Evolutionary conservation across 2,329 filamentous ascomycete genomes (phyloP).

Genomic region (Aphanoascus verrucosus): DNA sequence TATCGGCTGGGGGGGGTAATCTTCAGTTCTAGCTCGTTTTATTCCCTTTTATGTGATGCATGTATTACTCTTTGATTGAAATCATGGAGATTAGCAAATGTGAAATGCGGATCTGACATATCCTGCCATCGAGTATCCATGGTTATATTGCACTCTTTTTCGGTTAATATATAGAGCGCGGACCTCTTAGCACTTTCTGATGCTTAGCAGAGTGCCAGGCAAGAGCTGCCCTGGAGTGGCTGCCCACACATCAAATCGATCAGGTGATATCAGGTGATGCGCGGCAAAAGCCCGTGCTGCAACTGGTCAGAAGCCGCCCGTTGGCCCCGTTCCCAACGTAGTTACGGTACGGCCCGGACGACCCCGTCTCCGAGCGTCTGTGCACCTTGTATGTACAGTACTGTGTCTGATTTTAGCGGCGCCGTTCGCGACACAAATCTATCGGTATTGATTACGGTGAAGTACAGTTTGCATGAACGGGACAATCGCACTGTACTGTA

Average conservation of each 20-base stretch:
- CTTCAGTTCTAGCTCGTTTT: not conserved
- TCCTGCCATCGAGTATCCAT: not conserved
- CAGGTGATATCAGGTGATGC: constrained; percentile 4
- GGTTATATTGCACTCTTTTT: no score
- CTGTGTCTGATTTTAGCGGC: no score
- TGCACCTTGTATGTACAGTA: no score
- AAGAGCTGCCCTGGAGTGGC: no score
- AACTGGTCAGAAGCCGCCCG: not conserved
- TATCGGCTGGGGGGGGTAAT: not conserved
- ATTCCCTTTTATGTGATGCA: not conserved
- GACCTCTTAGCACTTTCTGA: not conserved
- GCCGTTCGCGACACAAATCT: no score
- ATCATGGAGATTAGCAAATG: not conserved
- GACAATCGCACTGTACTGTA: no score
- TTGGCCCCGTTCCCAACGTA: no score
- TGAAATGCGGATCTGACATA: not conserved
- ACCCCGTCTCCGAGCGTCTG: no score
- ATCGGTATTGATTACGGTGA: no score
- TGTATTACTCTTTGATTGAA: not conserved
- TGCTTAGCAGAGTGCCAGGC: not conserved
- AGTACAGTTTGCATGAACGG: no score
- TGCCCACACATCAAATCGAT: not conserved
- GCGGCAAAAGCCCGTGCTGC: not conserved
- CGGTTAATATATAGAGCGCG: not conserved
- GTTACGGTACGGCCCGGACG: no score